Evolutionary conservation across 1,284 basidiomycete species (phyloP).

Genomic region (Agroathelia rolfsii): DNA sequence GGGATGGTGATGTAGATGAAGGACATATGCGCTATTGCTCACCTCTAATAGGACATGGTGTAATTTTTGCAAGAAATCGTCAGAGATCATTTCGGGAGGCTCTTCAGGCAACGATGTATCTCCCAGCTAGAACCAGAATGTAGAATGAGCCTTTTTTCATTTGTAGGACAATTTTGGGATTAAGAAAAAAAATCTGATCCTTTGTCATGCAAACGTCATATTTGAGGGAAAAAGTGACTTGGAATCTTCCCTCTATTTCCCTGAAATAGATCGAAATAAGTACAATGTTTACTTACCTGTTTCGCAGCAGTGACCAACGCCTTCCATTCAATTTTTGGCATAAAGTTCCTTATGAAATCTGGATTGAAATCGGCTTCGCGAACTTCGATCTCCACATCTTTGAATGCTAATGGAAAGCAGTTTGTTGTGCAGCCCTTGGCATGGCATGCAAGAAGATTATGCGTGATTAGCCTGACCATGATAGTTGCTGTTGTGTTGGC

Average conservation of each 20-base stretch:
- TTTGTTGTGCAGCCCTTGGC: conserved; percentile 65
- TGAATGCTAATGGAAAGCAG: conserved; percentile 64
- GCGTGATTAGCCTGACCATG: conserved; percentile 70
- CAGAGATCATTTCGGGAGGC: conserved; percentile 41
- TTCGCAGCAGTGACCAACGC: conserved; percentile 55
- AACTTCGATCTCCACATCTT: conserved; percentile 53
- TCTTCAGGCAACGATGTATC: conserved; percentile 49
- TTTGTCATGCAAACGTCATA: not conserved
- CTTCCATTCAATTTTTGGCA: conserved; percentile 55
- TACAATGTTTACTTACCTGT: conserved; percentile 32
- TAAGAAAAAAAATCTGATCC: not conserved
- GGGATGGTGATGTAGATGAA: not conserved
- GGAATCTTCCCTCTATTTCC: too few relatives aligned
- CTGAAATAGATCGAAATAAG: not conserved
- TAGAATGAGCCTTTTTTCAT: too few relatives aligned
- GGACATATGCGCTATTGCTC: conserved; percentile 15
- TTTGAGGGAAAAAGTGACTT: too few relatives aligned
- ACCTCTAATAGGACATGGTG: conserved; percentile 72
- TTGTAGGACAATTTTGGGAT: not conserved
- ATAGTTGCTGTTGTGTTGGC: too few relatives aligned
- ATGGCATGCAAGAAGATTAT: conserved; percentile 71
- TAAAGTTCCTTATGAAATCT: conserved; percentile 55
- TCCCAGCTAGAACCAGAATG: conserved; percentile 46
- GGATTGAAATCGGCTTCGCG: conserved; percentile 57
- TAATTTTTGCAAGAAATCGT: conserved; percentile 43